Evolutionary conservation across 202 grass and related monocot genomes (phyloP).

Genomic region (Sporobolus alterniflorus): DNA sequence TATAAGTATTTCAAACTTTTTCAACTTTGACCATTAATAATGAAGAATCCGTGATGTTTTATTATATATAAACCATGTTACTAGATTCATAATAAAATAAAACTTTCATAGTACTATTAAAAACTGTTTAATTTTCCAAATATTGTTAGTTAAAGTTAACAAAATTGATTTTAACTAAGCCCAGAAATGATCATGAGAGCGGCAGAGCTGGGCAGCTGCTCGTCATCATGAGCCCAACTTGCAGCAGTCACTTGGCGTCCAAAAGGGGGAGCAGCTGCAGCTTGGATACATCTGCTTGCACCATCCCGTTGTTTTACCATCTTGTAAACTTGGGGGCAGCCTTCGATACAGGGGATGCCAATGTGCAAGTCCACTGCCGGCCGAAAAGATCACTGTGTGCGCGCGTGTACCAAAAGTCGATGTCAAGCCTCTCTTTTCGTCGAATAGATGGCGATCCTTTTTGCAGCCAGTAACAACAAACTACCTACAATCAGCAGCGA

Average conservation of each 20-base stretch:
- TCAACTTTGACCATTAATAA: too few relatives aligned
- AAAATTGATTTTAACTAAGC: too few relatives aligned
- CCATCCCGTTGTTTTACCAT: background rate
- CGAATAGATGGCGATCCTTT: background rate
- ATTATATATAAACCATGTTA: too few relatives aligned
- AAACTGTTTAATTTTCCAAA: too few relatives aligned
- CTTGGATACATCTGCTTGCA: background rate
- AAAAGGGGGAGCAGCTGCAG: constrained; percentile 36
- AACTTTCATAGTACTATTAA: too few relatives aligned
- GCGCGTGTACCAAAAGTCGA: background rate
- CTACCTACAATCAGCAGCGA: constrained; percentile 28
- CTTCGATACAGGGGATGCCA: background rate
- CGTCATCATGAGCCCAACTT: constrained; percentile 31
- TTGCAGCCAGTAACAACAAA: background rate
- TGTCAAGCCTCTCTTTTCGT: background rate
- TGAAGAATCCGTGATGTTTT: too few relatives aligned
- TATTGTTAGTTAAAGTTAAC: too few relatives aligned
- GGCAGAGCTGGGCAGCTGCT: background rate
- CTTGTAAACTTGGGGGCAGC: constrained; percentile 12
- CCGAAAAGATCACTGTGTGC: background rate
- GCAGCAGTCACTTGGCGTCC: constrained; percentile 16
- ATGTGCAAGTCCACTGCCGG: background rate
- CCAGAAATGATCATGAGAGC: background rate
- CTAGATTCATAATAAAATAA: too few relatives aligned
- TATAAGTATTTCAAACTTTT: too few relatives aligned